Conservation (phyloP, 2,329 filamentous ascomycete genomes). For the Trichoderma citrinoviride region DNA sequence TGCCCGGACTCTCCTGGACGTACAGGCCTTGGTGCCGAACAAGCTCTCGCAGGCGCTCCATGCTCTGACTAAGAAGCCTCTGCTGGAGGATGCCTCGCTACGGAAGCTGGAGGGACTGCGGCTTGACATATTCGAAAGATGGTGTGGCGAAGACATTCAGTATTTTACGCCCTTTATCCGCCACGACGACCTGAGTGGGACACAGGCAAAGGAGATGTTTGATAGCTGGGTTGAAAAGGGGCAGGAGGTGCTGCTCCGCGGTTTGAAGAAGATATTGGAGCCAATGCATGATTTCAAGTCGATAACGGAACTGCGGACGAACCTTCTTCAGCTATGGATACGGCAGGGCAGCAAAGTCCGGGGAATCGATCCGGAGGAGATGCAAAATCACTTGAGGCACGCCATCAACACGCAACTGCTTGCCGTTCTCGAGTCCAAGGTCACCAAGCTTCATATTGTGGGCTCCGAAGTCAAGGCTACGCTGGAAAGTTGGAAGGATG, state of each 20-base stretch:
- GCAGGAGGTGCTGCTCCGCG: conserved; percentile 58
- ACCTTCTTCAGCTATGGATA: conserved; percentile 73
- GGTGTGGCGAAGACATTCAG: conserved; percentile 79
- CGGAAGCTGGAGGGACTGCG: conserved; percentile 66
- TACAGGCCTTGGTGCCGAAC: conserved; percentile 71
- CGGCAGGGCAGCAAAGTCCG: conserved; percentile 61
- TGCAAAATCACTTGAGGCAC: conserved; percentile 66
- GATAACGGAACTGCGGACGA: conserved; percentile 67
- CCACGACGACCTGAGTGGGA: conserved; percentile 69
- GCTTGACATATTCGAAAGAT: conserved; percentile 72
- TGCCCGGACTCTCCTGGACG: conserved; percentile 71
- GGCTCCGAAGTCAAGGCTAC: conserved; percentile 62
- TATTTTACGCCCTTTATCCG: conserved; percentile 86
- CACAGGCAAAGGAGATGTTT: conserved; percentile 59
- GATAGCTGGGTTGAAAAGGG: conserved; percentile 62
- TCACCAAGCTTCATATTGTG: conserved; percentile 62
- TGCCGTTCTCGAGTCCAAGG: conserved; percentile 60
- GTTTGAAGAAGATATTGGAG: conserved; percentile 59
- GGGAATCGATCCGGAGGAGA: conserved; percentile 64
- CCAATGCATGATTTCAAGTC: conserved; percentile 63
- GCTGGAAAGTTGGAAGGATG: conserved; percentile 59
- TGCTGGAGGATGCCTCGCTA: conserved; percentile 71
- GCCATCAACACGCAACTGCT: conserved; percentile 68
- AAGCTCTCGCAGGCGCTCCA: conserved; percentile 68
- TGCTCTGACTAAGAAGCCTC: conserved; percentile 64